Evolutionary conservation across 2,329 filamentous ascomycete species (phyloP).

Genomic region (Clarireedia hainanense): DNA sequence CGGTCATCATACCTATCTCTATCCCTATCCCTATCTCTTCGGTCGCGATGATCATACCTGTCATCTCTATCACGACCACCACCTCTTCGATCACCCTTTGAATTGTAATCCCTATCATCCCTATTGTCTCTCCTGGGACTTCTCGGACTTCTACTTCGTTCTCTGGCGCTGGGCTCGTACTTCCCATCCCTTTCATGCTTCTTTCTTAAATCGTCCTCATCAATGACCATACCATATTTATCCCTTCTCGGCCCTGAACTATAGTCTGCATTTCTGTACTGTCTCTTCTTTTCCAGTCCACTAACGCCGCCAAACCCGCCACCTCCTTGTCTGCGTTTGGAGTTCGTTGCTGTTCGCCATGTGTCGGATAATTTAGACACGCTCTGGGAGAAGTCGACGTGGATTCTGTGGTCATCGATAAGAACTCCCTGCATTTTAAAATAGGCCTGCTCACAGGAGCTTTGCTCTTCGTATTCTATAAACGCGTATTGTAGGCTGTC

Average conservation of each 20-base stretch:
- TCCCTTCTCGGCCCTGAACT: constrained; percentile 33
- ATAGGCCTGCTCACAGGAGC: constrained; percentile 88
- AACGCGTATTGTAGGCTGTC: constrained; percentile 97
- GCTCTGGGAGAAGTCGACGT: constrained; percentile 97
- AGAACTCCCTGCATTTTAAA: constrained; percentile 98
- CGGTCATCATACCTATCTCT: constrained; percentile 17
- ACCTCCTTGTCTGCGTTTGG: constrained; percentile 56
- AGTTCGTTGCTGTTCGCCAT: constrained; percentile 81
- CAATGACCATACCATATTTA: constrained; percentile 74
- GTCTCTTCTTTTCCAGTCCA: constrained; percentile 79
- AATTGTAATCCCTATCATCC: constrained; percentile 14
- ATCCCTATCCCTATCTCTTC: constrained; percentile 15
- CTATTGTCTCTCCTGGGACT: constrained; percentile 19
- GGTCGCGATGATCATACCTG: constrained; percentile 18
- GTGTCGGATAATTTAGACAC: constrained; percentile 80
- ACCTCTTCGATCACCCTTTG: constrained; percentile 15
- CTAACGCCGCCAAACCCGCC: constrained; percentile 89
- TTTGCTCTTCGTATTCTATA: constrained; percentile 90
- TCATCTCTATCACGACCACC: constrained; percentile 15
- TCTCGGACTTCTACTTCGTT: constrained; percentile 28
- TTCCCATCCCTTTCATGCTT: constrained; percentile 37
- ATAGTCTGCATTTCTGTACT: constrained; percentile 58
- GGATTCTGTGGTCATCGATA: constrained; percentile 94
- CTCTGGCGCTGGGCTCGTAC: constrained; percentile 21
- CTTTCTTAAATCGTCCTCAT: constrained; percentile 58